phyloP scores from a whole-genome alignment of 1,284 basidiomycete species.

The Inonotus hispidus region DNA sequence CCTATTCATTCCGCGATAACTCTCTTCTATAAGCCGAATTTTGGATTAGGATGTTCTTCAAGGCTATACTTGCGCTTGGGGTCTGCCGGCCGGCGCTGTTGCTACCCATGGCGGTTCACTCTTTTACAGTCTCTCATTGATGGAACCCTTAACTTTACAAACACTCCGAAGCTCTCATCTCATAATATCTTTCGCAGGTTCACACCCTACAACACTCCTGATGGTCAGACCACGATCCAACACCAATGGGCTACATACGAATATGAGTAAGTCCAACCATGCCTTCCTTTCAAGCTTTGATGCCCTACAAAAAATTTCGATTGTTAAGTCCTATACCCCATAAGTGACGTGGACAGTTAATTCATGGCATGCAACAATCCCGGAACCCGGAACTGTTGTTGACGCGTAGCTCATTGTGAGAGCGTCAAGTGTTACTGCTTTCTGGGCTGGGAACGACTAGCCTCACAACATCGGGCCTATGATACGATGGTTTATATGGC shows the following conservation, averaged over 20 bases:
- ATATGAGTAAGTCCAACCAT: constrained; percentile 19
- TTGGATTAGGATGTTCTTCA: background rate
- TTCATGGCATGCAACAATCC: constrained; percentile 53
- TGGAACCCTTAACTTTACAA: background rate
- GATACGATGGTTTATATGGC: constrained; percentile 35
- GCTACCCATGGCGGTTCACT: constrained; percentile 5
- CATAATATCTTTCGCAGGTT: constrained; percentile 26
- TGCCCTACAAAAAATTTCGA: constrained; percentile 19
- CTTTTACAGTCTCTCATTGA: background rate
- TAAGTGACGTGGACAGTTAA: constrained; percentile 39
- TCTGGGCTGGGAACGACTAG: constrained; percentile 60
- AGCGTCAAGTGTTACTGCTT: constrained; percentile 45
- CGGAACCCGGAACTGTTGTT: constrained; percentile 42
- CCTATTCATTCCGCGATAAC: background rate
- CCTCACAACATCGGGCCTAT: constrained; percentile 30
- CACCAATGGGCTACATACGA: constrained; percentile 51
- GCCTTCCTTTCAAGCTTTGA: background rate
- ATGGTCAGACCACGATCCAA: constrained; percentile 48
- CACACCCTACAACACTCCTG: constrained; percentile 36
- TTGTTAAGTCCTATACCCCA: constrained; percentile 37
- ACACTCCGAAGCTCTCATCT: constrained; percentile 5
- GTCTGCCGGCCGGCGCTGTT: constrained; percentile 9
- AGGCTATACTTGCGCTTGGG: constrained; percentile 5
- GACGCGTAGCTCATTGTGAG: constrained; percentile 46
- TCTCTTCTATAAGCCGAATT: background rate